Percentiles rank a stretch among this genome's conserved stretches.
Conservation (phyloP, 768 basidiomycete genomes). For the Fibroporia radiculosa region DNA sequence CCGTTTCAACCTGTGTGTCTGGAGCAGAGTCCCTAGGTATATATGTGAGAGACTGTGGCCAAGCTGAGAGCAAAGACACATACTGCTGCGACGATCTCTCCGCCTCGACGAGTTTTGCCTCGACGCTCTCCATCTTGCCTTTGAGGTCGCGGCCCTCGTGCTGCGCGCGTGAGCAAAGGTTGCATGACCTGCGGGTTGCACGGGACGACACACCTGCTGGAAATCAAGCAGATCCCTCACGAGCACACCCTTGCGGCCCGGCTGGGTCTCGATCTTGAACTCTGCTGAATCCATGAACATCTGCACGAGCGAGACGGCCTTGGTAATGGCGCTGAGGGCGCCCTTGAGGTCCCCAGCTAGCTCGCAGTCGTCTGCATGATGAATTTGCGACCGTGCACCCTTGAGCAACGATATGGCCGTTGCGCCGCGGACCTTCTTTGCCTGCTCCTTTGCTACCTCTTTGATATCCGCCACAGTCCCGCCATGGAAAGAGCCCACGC, state of each 20-base stretch:
- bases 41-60: slow-evolving; percentile 6
- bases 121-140: slow-evolving; percentile 35
- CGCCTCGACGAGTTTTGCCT: slow-evolving; percentile 37
- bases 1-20: slow-evolving; percentile 7
- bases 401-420: slow-evolving; percentile 55
- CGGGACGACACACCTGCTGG: slow-evolving; percentile 42
- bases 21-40: too few species aligned
- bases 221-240: slow-evolving; percentile 61
- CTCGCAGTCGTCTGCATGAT: slow-evolving; percentile 45
- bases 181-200: neutral
- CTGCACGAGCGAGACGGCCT: slow-evolving; percentile 49
- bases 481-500: slow-evolving; percentile 14
- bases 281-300: slow-evolving; percentile 56
- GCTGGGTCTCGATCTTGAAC: slow-evolving; percentile 39
- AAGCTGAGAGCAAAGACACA: neutral
- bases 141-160: slow-evolving; percentile 31
- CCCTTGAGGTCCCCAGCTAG: slow-evolving; percentile 50
- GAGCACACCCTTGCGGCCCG: slow-evolving; percentile 46
- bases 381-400: slow-evolving; percentile 51
- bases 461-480: slow-evolving; percentile 39
- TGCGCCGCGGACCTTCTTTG: slow-evolving; percentile 47
- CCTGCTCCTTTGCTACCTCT: slow-evolving; percentile 37
- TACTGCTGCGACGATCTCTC: slow-evolving; percentile 28
- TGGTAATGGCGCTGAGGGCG: slow-evolving; percentile 53
- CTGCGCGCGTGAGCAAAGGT: slow-evolving; percentile 20